Base-by-base conservation (phyloP, 2,329 filamentous ascomycete species). In the Colletotrichum sp. region DNA sequence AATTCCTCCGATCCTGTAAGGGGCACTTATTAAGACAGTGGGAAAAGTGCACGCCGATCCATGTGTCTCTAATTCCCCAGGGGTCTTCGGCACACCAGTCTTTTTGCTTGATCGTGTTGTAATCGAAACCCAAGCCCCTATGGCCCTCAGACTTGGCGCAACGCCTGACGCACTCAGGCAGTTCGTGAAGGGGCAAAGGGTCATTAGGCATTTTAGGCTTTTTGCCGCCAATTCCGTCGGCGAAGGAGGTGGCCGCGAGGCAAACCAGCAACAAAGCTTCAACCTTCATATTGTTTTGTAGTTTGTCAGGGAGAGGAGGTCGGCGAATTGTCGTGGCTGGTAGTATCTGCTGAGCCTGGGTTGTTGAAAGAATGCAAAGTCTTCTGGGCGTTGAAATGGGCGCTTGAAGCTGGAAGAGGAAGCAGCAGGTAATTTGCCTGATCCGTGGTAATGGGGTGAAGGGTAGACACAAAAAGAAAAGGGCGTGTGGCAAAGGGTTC, bases 51-150 rank as follows among this genome's bases (percentile, higher is more conserved):
- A 1, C 2, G 38, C 18, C 38, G 18, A n/a, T 8, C 38, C 18
- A 1, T 47, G 5, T n/a, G 18, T 5, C 3, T n/a, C 18, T 0
- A n/a, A 47, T 9, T 47, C n/a, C 18, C 3, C 4, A 5, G 16
- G 5, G 18, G 38, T 47, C 38, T n/a, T 0, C 6, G 3, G 9
- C 38, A n/a, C 38, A 6, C 38, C 38, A 47, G 8, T 12, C 18
- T n/a, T 6, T 12, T n/a, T n/a, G 38, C 9, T 11, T n/a, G 38
- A n/a, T 47, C 18, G 9, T 47, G 18, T n/a, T 47, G 4, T n/a
- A 47, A 47, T 47, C n/a, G 38, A n/a, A 43, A 11, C 18, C 11
- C 8, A 47, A 6, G 9, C 38, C 6, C 38, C n/a, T 47, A 5
- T n/a, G 18, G 38, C 11, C 3, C 38, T 47, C 18, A 11, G 18